Base-by-base conservation (phyloP, 1,284 basidiomycete genomes). In the Filobasidium uniguttulatum region DNA sequence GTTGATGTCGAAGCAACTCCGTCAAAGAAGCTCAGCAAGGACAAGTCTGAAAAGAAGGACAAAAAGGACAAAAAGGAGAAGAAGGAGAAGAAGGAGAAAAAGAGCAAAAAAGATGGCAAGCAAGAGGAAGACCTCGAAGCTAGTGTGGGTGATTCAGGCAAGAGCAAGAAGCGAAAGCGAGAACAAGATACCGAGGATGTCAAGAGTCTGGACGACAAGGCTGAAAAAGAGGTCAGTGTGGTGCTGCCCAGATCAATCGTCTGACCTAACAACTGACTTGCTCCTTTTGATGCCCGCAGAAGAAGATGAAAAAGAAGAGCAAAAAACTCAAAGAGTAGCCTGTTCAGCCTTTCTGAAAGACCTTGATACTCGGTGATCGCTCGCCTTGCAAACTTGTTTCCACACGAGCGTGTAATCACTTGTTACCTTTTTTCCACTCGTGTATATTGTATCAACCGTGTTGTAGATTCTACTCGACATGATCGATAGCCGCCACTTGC, bases 231-330 rank as follows among this genome's bases (percentile, higher is more conserved):
- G 23, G 40, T 43, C 9, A 43, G 40, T 43, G 14, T 26, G n/a
- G n/a, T n/a, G n/a, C n/a, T n/a, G n/a, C n/a, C n/a, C n/a, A n/a
- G n/a, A n/a, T n/a, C n/a, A n/a, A n/a, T n/a, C n/a, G n/a, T n/a
- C n/a, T n/a, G n/a, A n/a, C n/a, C n/a, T n/a, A n/a, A n/a, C n/a
- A n/a, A n/a, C n/a, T n/a, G n/a, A n/a, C n/a, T n/a, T n/a, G n/a
- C n/a, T n/a, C n/a, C n/a, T n/a, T n/a, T n/a, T n/a, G n/a, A n/a
- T n/a, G n/a, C n/a, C n/a, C n/a, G n/a, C n/a, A n/a, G n/a, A n/a
- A n/a, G n/a, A n/a, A n/a, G n/a, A n/a, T n/a, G n/a, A n/a, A 26
- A 26, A 26, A 43, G 40, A 43, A 43, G 40, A 43, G 40, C 26
- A 26, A 43, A 29, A 43, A 43, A n/a, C 29, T 26, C 5, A 43